A percentile compares a stretch with the other conserved stretches of the same genome.
Evolutionary conservation across 2,329 filamentous ascomycete genomes (phyloP).

Genomic region (Pyrenochaeta sp.): DNA sequence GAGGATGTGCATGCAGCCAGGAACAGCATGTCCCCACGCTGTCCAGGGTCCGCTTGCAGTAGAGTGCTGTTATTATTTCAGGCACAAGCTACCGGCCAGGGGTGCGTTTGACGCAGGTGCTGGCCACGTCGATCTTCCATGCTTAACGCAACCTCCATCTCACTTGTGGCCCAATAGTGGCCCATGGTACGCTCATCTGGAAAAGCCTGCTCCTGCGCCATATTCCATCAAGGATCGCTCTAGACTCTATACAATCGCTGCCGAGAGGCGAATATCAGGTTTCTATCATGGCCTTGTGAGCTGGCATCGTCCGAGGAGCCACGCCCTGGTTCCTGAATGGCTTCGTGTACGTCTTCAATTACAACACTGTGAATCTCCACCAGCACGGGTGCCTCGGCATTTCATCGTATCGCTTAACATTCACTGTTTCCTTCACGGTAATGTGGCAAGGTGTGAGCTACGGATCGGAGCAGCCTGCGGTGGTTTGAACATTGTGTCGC

Average conservation of each 20-base stretch:
- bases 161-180: slow-evolving; percentile 13
- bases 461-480: slow-evolving; percentile 1
- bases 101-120: slow-evolving; percentile 21
- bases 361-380: too few relatives aligned
- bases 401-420: not conserved
- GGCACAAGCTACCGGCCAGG: slow-evolving; percentile 5
- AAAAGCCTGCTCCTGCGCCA: slow-evolving; percentile 2
- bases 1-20: slow-evolving; percentile 4
- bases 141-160: slow-evolving; percentile 27
- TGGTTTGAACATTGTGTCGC: not conserved
- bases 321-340: not conserved
- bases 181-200: slow-evolving; percentile 1
- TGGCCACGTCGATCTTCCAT: slow-evolving; percentile 23
- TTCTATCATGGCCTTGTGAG: not conserved
- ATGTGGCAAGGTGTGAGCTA: too few relatives aligned
- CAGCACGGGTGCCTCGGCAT: too few relatives aligned
- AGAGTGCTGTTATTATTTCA: slow-evolving; percentile 7
- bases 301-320: not conserved
- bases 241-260: not conserved
- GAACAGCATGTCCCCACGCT: slow-evolving; percentile 6
- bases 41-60: slow-evolving; percentile 12
- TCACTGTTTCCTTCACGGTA: not conserved
- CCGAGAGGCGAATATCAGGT: not conserved
- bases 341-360: too few relatives aligned
- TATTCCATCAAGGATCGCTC: not conserved